These are phyloP conservation scores for Tricladium varicosporioides DNA, from an alignment of 2,329 filamentous ascomycete genomes.

Conservation along the genomic window DNA sequence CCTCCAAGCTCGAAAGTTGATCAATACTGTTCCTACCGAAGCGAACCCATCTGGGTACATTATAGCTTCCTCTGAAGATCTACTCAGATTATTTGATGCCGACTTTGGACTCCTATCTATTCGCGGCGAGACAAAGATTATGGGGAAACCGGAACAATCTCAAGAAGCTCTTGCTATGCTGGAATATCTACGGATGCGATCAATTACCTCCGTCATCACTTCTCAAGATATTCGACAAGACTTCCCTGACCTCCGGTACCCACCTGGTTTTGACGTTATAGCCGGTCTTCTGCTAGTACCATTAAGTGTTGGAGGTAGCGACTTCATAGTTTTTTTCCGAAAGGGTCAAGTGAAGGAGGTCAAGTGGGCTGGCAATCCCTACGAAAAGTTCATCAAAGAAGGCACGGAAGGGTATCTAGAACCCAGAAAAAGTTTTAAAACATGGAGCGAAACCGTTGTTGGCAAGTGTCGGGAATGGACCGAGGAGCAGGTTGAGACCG, in stretches of 20 bases:
- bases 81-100: slow-evolving; percentile 80
- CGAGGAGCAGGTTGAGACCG: slow-evolving; percentile 85
- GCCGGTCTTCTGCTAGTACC: slow-evolving; percentile 82
- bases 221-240: slow-evolving; percentile 74
- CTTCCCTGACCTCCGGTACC: slow-evolving; percentile 78
- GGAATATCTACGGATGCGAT: slow-evolving; percentile 78
- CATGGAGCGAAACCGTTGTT: slow-evolving; percentile 77
- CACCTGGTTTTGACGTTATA: slow-evolving; percentile 74
- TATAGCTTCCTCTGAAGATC: slow-evolving; percentile 81
- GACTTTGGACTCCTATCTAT: slow-evolving; percentile 86
- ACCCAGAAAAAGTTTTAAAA: slow-evolving; percentile 75
- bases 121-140: slow-evolving; percentile 81
- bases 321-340: slow-evolving; percentile 71
- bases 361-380: slow-evolving; percentile 79
- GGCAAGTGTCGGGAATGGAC: slow-evolving; percentile 86
- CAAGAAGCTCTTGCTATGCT: slow-evolving; percentile 83
- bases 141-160: slow-evolving; percentile 71
- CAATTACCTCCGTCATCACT: slow-evolving; percentile 70
- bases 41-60: slow-evolving; percentile 87
- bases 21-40: slow-evolving; percentile 79
- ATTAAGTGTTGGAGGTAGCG: slow-evolving; percentile 64
- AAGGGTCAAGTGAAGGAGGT: slow-evolving; percentile 72
- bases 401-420: slow-evolving; percentile 74
- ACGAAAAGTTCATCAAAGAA: slow-evolving; percentile 72
- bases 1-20: slow-evolving; percentile 81